These are phyloP conservation scores for Metarhizium anisopliae DNA, from an alignment of 2,329 filamentous ascomycete species.

Conservation along the genomic window DNA sequence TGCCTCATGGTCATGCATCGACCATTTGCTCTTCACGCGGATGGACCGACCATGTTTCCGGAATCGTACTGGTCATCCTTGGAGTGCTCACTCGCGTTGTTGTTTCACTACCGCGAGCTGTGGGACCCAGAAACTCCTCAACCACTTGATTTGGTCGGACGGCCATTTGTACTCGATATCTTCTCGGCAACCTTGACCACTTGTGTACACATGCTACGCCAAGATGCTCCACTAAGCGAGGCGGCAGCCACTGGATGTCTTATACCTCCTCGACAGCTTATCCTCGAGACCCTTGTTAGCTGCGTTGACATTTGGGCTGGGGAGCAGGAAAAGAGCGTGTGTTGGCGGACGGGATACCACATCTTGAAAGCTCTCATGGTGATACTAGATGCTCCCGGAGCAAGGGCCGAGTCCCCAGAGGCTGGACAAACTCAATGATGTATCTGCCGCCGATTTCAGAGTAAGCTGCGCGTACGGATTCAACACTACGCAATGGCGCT, in stretches of 20 bases:
- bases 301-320: constrained; percentile 27
- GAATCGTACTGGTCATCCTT: constrained; percentile 28
- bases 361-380: constrained; percentile 13
- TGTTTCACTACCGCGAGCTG: constrained; percentile 26
- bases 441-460: neutral
- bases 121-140: constrained; percentile 18
- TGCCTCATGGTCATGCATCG: constrained; percentile 27
- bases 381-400: neutral
- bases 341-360: constrained; percentile 25
- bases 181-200: constrained; percentile 26
- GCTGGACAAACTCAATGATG: neutral
- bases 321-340: constrained; percentile 25
- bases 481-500: neutral
- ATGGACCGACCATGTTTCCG: constrained; percentile 22
- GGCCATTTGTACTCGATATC: constrained; percentile 26
- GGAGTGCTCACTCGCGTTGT: constrained; percentile 25
- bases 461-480: neutral
- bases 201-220: constrained; percentile 23
- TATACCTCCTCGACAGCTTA: constrained; percentile 25
- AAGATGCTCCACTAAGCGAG: constrained; percentile 23
- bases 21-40: constrained; percentile 24
- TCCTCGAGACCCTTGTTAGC: constrained; percentile 23
- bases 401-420: neutral
- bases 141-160: constrained; percentile 21
- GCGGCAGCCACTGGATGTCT: constrained; percentile 16